Conservation (phyloP, 441 rosid species). For the Mallotus repandus region DNA sequence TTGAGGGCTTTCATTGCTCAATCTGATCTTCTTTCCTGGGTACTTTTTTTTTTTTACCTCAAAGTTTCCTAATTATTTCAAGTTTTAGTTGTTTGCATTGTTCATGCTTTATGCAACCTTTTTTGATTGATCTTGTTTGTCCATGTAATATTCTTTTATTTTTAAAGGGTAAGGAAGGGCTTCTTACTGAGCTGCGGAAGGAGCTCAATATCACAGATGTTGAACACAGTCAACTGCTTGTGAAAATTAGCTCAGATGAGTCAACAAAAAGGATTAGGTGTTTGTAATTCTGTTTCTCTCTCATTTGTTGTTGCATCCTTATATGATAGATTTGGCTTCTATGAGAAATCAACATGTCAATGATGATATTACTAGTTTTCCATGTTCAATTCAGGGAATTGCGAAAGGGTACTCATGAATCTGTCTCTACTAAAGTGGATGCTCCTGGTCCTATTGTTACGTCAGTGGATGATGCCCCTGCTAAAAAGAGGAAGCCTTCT, state of each 20-base stretch:
- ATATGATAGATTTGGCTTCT: neutral
- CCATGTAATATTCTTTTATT: neutral
- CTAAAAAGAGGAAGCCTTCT: neutral
- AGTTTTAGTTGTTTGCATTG: neutral
- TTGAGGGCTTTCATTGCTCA: conserved; percentile 18
- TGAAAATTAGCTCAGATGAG: conserved; percentile 4
- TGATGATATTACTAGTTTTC: neutral
- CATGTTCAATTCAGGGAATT: conserved; percentile 6
- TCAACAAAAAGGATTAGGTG: conserved; percentile 11
- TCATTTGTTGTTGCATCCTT: neutral
- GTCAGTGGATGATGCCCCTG: neutral
- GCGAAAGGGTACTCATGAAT: conserved; percentile 7
- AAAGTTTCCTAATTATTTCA: neutral
- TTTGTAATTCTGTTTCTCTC: neutral
- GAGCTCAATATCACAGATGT: conserved; percentile 14
- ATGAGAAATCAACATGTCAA: neutral
- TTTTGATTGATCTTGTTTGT: neutral
- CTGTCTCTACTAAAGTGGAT: neutral
- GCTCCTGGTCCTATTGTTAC: neutral
- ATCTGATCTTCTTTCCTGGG: conserved; percentile 15
- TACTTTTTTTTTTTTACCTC: neutral
- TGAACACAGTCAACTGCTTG: conserved; percentile 10
- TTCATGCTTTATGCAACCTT: neutral
- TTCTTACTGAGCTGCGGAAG: conserved; percentile 8
- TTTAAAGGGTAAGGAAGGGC: conserved; percentile 9